Evolutionary conservation across 2,329 filamentous ascomycete genomes (phyloP).

Genomic region (Ophiognomonia clavigignenti-juglandacearum): DNA sequence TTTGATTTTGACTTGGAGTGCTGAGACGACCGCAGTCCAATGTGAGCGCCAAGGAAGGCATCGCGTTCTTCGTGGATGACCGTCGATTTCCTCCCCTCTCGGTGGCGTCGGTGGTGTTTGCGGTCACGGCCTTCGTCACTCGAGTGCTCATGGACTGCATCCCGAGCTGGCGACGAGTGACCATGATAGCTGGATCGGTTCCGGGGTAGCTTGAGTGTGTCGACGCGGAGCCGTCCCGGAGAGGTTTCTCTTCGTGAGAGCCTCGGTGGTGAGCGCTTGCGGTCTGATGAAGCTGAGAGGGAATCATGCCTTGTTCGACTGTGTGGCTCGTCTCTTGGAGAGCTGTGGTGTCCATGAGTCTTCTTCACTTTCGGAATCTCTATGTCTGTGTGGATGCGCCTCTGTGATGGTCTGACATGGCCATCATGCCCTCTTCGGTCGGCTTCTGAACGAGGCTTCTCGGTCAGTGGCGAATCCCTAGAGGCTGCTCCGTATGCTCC

Average conservation of each 20-base stretch:
- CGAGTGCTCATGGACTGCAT: slow-evolving; percentile 31
- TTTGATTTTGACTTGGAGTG: slow-evolving; percentile 27
- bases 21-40: slow-evolving; percentile 15
- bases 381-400: slow-evolving; percentile 28
- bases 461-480: slow-evolving; percentile 9
- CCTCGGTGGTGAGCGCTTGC: slow-evolving; percentile 23
- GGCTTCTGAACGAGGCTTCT: slow-evolving; percentile 12
- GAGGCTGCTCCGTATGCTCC: slow-evolving; percentile 8
- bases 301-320: slow-evolving; percentile 13
- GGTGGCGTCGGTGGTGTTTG: slow-evolving; percentile 24
- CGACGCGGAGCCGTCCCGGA: slow-evolving; percentile 21
- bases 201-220: slow-evolving; percentile 22
- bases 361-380: slow-evolving; percentile 17
- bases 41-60: slow-evolving; percentile 20
- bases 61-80: slow-evolving; percentile 30
- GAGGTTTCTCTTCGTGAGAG: slow-evolving; percentile 28
- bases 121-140: slow-evolving; percentile 31
- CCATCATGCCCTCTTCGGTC: slow-evolving; percentile 16
- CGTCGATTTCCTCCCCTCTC: slow-evolving; percentile 29
- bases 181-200: slow-evolving; percentile 23
- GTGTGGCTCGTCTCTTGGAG: slow-evolving; percentile 14
- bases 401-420: slow-evolving; percentile 11
- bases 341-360: slow-evolving; percentile 11
- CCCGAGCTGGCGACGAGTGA: slow-evolving; percentile 21
- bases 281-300: slow-evolving; percentile 17